Evolutionary conservation across 1,284 basidiomycete genomes (phyloP).

Genomic region (Cryptococcus sp.): DNA sequence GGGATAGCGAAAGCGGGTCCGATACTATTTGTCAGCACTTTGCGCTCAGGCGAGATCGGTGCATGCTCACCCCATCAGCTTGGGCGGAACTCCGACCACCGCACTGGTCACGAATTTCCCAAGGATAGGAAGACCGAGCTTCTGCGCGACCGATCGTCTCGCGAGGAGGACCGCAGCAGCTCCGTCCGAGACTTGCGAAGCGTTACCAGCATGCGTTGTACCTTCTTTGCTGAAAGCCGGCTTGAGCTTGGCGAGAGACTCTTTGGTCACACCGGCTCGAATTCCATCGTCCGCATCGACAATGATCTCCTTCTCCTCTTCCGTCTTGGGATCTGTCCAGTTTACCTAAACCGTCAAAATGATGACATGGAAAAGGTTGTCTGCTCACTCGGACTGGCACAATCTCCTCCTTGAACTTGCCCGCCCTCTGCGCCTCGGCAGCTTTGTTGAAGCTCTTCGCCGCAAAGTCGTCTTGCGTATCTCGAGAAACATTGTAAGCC

Average conservation of each 20-base stretch:
- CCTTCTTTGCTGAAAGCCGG: slow-evolving; percentile 86
- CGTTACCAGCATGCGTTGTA: slow-evolving; percentile 85
- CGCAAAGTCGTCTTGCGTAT: slow-evolving; percentile 79
- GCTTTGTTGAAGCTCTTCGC: slow-evolving; percentile 80
- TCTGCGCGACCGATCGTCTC: slow-evolving; percentile 77
- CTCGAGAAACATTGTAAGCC: slow-evolving; percentile 73
- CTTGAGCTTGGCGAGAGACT: slow-evolving; percentile 84
- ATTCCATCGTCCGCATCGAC: slow-evolving; percentile 90
- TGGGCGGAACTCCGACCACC: slow-evolving; percentile 74
- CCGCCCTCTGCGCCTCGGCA: slow-evolving; percentile 74
- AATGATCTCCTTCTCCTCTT: slow-evolving; percentile 68
- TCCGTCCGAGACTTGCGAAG: slow-evolving; percentile 94
- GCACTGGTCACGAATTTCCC: slow-evolving; percentile 83
- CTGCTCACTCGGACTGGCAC: slow-evolving; percentile 63
- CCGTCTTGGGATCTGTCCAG: slow-evolving; percentile 74
- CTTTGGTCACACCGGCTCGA: slow-evolving; percentile 80
- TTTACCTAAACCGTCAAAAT: slow-evolving; percentile 50
- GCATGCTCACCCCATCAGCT: slow-evolving; percentile 69
- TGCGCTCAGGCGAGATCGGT: too few relatives aligned
- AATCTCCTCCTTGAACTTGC: slow-evolving; percentile 89
- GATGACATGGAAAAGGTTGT: not conserved
- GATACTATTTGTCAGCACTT: slow-evolving; percentile 48
- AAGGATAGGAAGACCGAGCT: slow-evolving; percentile 81
- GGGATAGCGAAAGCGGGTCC: slow-evolving; percentile 90
- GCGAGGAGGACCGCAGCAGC: slow-evolving; percentile 90